These are phyloP conservation scores for Kazachstania sp. DNA, from an alignment of 1,139 yeast genomes.

Conservation along the genomic window DNA sequence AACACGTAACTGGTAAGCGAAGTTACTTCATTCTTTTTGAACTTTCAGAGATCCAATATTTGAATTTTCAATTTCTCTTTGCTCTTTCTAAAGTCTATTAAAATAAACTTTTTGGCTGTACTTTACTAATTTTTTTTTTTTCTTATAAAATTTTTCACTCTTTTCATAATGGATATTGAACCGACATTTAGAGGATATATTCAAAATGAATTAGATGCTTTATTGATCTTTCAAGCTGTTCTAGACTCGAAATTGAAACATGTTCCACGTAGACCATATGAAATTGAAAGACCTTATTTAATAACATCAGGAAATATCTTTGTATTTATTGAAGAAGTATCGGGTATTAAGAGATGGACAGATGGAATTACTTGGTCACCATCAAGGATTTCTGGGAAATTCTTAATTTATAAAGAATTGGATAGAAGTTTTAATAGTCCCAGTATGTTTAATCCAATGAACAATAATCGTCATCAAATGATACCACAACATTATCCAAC, in stretches of 20 bases:
- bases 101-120: background rate
- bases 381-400: conserved; percentile 73
- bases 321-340: conserved; percentile 71
- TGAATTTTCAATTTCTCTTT: background rate
- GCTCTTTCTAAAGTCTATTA: background rate
- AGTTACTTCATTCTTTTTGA: too few species aligned
- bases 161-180: conserved; percentile 21
- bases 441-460: background rate
- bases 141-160: background rate
- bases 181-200: conserved; percentile 77
- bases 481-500: background rate
- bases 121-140: background rate
- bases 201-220: conserved; percentile 74
- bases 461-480: background rate
- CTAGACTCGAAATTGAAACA: conserved; percentile 51
- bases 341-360: conserved; percentile 89
- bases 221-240: conserved; percentile 68
- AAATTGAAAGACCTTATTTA: conserved; percentile 56
- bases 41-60: too few species aligned
- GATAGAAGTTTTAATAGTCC: conserved; percentile 31
- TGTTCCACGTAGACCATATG: conserved; percentile 77
- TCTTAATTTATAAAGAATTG: conserved; percentile 71
- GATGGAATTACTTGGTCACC: conserved; percentile 94
- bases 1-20: too few species aligned
- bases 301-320: conserved; percentile 78